Evolutionary conservation across 148 eudicot species (phyloP).

Genomic region (Camellia lanceoleosa): DNA sequence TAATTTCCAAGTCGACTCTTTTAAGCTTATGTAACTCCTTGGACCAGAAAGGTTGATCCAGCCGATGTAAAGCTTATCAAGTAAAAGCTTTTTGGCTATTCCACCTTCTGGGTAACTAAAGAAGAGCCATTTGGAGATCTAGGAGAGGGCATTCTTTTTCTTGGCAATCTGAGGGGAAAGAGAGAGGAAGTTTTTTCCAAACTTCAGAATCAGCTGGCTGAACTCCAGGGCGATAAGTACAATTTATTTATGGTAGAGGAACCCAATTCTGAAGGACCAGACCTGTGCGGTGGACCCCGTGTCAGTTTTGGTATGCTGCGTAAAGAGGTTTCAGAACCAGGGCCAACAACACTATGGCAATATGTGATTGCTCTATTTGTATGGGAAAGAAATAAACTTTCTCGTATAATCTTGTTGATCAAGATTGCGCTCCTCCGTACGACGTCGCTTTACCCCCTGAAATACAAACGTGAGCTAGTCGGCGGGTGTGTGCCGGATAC

Average conservation of each 20-base stretch:
- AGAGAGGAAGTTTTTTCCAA: slow-evolving; percentile 83
- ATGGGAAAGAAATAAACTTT: too few relatives aligned
- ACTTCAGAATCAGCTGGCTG: slow-evolving; percentile 76
- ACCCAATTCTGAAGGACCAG: slow-evolving; percentile 87
- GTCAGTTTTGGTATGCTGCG: slow-evolving; percentile 97
- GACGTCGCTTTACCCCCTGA: too few relatives aligned
- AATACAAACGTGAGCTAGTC: too few relatives aligned
- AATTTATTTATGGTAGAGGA: slow-evolving; percentile 98
- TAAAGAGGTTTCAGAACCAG: slow-evolving; percentile 97
- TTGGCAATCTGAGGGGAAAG: slow-evolving; percentile 90
- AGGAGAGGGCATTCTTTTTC: slow-evolving; percentile 94
- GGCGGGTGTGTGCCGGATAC: too few relatives aligned
- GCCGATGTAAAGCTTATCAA: slow-evolving; percentile 82
- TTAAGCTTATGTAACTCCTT: slow-evolving; percentile 93
- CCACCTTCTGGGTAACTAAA: slow-evolving; percentile 95
- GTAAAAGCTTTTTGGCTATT: slow-evolving; percentile 91
- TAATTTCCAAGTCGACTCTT: slow-evolving; percentile 88
- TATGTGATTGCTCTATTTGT: slow-evolving; percentile 89
- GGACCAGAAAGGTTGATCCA: slow-evolving; percentile 99
- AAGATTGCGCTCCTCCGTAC: too few relatives aligned
- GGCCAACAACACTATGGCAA: slow-evolving; percentile 95
- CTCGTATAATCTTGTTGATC: too few relatives aligned
- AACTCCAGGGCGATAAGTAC: slow-evolving; percentile 84
- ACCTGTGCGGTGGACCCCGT: slow-evolving; percentile 98
- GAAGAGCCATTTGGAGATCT: slow-evolving; percentile 98